A percentile compares a stretch with the other conserved stretches of the same genome.
These are phyloP conservation scores for Anisodus tanguticus DNA, from an alignment of 257 asterid genomes.

Conservation along the genomic window DNA sequence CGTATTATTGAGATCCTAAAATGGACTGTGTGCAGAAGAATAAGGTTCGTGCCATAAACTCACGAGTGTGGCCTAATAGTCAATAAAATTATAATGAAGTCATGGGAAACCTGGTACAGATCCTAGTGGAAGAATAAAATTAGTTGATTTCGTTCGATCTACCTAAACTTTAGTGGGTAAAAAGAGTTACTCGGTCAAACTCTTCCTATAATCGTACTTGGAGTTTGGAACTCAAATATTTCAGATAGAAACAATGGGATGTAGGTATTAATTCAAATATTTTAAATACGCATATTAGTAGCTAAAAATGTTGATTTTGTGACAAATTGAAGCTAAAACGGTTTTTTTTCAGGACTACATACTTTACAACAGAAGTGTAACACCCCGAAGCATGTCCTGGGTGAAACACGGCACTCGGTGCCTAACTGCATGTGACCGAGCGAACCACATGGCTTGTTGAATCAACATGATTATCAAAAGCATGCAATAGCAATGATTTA, in stretches of 20 bases:
- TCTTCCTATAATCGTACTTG: too few relatives aligned
- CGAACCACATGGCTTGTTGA: too few relatives aligned
- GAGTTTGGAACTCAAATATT: background rate
- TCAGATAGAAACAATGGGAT: background rate
- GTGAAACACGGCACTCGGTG: too few relatives aligned
- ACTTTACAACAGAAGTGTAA: too few relatives aligned
- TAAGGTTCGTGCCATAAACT: background rate
- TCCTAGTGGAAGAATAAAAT: background rate
- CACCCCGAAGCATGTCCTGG: too few relatives aligned
- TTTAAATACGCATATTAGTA: background rate
- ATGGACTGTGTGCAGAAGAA: too few relatives aligned
- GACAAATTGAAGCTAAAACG: background rate
- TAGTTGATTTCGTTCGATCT: background rate
- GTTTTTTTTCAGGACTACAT: too few relatives aligned
- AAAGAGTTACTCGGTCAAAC: too few relatives aligned
- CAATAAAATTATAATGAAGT: background rate
- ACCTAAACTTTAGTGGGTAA: background rate
- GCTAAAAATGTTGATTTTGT: background rate
- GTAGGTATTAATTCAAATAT: background rate
- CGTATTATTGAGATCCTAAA: background rate
- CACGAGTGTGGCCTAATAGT: background rate
- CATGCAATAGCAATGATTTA: too few relatives aligned
- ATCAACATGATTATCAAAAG: too few relatives aligned
- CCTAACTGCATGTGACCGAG: too few relatives aligned
- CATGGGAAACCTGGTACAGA: background rate